Percentiles rank a stretch among this genome's conserved stretches.
phyloP scores from a whole-genome alignment of 768 basidiomycete genomes.

The Chlorophyllum brunneum region DNA sequence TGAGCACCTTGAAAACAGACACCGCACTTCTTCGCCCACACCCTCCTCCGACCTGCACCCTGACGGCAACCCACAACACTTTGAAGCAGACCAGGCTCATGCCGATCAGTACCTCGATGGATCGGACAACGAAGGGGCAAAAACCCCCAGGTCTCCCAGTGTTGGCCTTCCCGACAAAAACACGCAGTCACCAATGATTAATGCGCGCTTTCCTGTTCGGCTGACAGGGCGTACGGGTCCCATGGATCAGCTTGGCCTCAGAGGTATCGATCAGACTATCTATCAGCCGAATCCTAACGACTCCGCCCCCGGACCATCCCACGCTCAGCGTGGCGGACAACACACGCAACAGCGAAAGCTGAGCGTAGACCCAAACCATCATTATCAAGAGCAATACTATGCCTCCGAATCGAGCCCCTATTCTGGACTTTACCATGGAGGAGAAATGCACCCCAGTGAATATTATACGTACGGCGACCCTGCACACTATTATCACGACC shows the following conservation, averaged over 20 bases:
- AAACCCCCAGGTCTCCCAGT: constrained; percentile 68
- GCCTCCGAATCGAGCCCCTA: constrained; percentile 12
- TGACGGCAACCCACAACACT: constrained; percentile 29
- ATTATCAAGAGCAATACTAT: constrained; percentile 1
- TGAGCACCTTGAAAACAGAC: constrained; percentile 30
- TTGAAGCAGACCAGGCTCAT: constrained; percentile 31
- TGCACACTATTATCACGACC: constrained; percentile 16
- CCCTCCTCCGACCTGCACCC: constrained; percentile 54
- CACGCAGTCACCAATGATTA: background rate
- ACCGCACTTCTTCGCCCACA: constrained; percentile 40
- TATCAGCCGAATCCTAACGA: background rate
- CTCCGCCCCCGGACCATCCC: background rate
- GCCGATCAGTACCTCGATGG: constrained; percentile 35
- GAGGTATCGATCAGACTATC: constrained; percentile 7
- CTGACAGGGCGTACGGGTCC: background rate
- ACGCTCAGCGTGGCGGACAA: background rate
- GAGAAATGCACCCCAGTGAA: constrained; percentile 31
- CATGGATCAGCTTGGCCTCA: constrained; percentile 9
- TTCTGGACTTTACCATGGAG: background rate
- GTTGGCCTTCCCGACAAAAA: constrained; percentile 49
- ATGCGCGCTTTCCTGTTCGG: background rate
- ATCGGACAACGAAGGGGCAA: constrained; percentile 50
- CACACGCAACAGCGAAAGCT: constrained; percentile 2
- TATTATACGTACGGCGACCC: constrained; percentile 50
- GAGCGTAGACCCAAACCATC: constrained; percentile 5